A percentile compares a stretch with the other conserved stretches of the same genome.
These are phyloP conservation scores for Marchantia paleacea DNA, from an alignment of 225 moss, liverwort and hornwort species.

Conservation along the genomic window DNA sequence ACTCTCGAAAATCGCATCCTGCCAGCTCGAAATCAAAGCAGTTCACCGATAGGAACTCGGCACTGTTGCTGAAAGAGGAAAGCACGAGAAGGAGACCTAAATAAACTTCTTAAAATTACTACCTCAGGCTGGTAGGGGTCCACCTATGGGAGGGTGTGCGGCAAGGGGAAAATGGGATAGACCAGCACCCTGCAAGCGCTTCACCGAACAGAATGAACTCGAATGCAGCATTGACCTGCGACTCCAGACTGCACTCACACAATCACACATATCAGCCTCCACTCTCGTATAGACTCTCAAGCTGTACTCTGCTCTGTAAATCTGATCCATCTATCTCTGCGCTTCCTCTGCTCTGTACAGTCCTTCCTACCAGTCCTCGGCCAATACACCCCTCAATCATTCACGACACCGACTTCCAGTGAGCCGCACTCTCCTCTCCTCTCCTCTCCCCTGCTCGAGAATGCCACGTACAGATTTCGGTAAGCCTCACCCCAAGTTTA, in stretches of 20 bases:
- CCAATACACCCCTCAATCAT: too few species aligned
- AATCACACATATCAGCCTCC: background rate
- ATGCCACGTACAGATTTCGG: background rate
- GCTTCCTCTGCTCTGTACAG: background rate
- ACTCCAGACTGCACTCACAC: background rate
- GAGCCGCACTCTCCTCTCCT: background rate
- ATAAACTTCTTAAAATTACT: background rate
- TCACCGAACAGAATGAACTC: constrained; percentile 10
- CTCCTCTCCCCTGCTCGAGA: too few species aligned
- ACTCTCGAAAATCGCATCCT: background rate
- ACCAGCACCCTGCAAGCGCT: constrained; percentile 7
- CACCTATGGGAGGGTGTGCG: background rate
- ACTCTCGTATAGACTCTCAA: background rate
- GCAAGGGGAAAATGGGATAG: background rate
- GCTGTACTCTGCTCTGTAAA: too few species aligned
- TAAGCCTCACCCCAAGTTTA: background rate
- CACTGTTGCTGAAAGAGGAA: background rate
- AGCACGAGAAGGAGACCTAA: background rate
- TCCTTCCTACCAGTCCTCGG: background rate
- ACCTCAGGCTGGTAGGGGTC: background rate
- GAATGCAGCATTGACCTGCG: background rate
- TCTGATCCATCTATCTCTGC: background rate
- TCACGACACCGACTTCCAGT: background rate
- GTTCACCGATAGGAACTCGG: background rate
- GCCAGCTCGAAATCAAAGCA: too few species aligned